Evolutionary conservation across 768 basidiomycete genomes (phyloP).

Genomic region (Phanerodontia chrysosporium): DNA sequence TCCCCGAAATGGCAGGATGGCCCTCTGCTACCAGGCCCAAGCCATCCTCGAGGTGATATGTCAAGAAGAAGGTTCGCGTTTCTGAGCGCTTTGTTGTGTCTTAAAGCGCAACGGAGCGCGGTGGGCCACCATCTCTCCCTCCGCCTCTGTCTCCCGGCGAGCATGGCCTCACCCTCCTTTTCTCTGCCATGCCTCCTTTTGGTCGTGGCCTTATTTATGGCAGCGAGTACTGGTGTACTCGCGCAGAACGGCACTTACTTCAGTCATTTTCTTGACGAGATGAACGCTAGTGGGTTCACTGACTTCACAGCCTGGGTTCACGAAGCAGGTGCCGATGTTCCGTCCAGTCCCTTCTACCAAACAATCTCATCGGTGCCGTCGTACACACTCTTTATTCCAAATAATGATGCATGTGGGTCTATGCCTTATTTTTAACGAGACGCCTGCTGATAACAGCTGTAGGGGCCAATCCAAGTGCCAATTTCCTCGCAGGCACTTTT

Average conservation of each 20-base stretch:
- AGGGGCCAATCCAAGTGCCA: background rate
- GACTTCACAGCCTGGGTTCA: background rate
- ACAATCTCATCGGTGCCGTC: background rate
- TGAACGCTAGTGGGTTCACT: background rate
- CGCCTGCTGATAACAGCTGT: no score
- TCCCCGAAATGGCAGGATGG: background rate
- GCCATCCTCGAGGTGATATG: background rate
- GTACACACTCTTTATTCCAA: slow-evolving; percentile 1
- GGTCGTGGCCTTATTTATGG: background rate
- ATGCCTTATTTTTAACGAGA: no score
- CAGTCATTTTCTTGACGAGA: background rate
- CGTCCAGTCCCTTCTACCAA: background rate
- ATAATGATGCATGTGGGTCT: slow-evolving; percentile 9
- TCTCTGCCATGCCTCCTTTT: background rate
- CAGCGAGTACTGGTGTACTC: background rate
- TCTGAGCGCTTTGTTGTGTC: background rate
- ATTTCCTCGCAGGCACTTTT: background rate
- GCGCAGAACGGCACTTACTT: background rate
- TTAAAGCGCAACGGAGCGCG: background rate
- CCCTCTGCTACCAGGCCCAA: background rate
- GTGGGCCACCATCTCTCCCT: background rate
- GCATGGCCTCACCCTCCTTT: background rate
- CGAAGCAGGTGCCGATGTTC: background rate
- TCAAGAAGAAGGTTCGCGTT: background rate
- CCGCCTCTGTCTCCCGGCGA: slow-evolving; percentile 10